Evolutionary conservation across 1,284 basidiomycete species (phyloP), one percentile per base, ranked within the genome.

Genomic region (Blastosporella zonata): DNA sequence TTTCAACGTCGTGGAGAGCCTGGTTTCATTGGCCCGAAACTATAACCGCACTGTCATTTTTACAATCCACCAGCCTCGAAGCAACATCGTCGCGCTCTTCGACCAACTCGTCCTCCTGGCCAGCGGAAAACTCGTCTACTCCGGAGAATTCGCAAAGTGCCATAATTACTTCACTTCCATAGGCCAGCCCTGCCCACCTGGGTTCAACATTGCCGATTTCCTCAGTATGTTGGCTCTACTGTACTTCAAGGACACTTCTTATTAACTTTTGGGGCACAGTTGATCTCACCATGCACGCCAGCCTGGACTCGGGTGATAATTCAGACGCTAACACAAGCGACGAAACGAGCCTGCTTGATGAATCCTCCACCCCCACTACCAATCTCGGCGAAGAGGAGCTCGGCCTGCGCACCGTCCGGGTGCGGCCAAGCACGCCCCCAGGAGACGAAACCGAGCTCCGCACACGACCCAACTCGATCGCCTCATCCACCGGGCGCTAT

Each of bases 11-110:
- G 78, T 99, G 28, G 92, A 96, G 45, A 86, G 87, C 22, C 76
- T 99, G 27, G 87, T 89, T 1, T 85, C 87, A 5, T 78, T 98
- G 7, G 93, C 95, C 0, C 77, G 83, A 37, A 82, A 89, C 58
- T 97, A 93, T 70, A 92, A 95, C 59, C 84, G 95, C n/a, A 97
- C 94, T 0, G 91, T 98, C 46, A 77, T 98, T 55, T 97, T 97
- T 70, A 97, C 96, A 0, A 97, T 99, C 53, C 96, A 99, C 64
- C 96, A 98, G 67, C 96, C 96, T n/a, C 85, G 95, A 49, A 93
- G 90, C 65, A 97, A 97, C 69, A 98, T 99, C 56, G 94, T 98
- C 8, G 84, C 92, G 0, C 72, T 99, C 12, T 97, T 99, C 60
- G 96, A 99, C 64, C 89, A 95, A 57, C 75, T 98, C 23, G 67